Evolutionary conservation across 306 rosid species (phyloP).

Genomic region (Geum urbanum): DNA sequence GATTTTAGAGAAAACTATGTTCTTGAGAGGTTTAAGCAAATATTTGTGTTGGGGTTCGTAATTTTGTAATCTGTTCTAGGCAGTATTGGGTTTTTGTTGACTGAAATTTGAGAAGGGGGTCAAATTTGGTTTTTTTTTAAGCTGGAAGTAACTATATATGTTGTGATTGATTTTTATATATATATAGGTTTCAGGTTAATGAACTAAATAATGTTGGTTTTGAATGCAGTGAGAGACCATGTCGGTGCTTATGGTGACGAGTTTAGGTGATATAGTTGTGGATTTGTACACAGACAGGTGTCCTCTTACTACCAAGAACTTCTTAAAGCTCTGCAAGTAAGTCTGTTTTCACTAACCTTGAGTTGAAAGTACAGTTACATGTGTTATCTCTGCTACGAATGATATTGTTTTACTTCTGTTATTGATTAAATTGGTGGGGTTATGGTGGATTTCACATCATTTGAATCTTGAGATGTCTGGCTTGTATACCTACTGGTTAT

Average conservation of each 20-base stretch:
- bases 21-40: background rate
- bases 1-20: background rate
- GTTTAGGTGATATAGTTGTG: conserved; percentile 77
- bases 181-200: background rate
- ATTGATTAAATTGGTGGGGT: background rate
- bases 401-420: background rate
- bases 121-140: background rate
- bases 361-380: background rate
- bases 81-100: background rate
- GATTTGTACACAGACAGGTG: conserved; percentile 71
- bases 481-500: background rate
- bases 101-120: too few species aligned
- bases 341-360: conserved; percentile 6
- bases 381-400: background rate
- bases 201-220: background rate
- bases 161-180: background rate
- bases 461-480: background rate
- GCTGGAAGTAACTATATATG: too few species aligned
- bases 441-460: background rate
- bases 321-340: conserved; percentile 90
- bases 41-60: too few species aligned
- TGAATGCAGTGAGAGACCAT: conserved; percentile 24
- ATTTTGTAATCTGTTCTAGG: background rate
- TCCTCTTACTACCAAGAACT: conserved; percentile 81
- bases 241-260: conserved; percentile 87